phyloP scores from a whole-genome alignment of 2,329 filamentous ascomycete species.

The Sporothrix protearum region DNA sequence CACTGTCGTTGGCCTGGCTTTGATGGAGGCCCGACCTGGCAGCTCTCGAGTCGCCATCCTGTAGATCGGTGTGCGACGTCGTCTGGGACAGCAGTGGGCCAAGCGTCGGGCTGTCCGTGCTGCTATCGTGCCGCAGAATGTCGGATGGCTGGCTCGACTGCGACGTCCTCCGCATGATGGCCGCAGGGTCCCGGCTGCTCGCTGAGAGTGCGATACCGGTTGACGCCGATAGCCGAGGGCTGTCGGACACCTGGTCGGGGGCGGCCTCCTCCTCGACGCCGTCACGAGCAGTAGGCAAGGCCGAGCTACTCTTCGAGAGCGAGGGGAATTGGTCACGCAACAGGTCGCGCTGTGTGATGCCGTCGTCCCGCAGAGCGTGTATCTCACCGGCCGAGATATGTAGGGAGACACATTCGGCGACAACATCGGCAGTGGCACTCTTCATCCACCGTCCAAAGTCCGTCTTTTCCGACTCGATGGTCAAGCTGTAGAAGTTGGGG shows the following conservation, averaged over 20 bases:
- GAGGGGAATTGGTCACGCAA: not conserved
- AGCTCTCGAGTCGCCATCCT: constrained; percentile 57
- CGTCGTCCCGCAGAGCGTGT: constrained; percentile 21
- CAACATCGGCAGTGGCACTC: constrained; percentile 73
- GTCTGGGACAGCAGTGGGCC: constrained; percentile 45
- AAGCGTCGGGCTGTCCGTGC: constrained; percentile 61
- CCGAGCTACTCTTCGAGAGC: not conserved
- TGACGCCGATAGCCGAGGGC: constrained; percentile 33
- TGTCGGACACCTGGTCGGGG: not conserved
- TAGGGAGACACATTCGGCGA: constrained; percentile 74
- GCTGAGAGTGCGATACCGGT: constrained; percentile 36
- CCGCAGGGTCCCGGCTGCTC: constrained; percentile 40
- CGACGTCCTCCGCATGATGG: constrained; percentile 44
- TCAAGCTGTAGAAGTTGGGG: constrained; percentile 79
- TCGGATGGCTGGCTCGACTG: constrained; percentile 52
- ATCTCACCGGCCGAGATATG: constrained; percentile 39
- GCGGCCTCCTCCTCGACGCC: not conserved
- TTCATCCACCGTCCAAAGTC: constrained; percentile 76
- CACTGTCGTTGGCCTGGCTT: constrained; percentile 56
- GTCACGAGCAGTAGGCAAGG: not conserved
- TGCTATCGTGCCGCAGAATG: constrained; percentile 38
- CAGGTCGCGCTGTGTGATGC: not conserved
- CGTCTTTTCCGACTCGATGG: constrained; percentile 73
- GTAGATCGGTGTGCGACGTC: constrained; percentile 53
- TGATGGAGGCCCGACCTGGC: constrained; percentile 56